Base-by-base conservation (phyloP, 2,329 filamentous ascomycete genomes). In the Westerdykella ornata region DNA sequence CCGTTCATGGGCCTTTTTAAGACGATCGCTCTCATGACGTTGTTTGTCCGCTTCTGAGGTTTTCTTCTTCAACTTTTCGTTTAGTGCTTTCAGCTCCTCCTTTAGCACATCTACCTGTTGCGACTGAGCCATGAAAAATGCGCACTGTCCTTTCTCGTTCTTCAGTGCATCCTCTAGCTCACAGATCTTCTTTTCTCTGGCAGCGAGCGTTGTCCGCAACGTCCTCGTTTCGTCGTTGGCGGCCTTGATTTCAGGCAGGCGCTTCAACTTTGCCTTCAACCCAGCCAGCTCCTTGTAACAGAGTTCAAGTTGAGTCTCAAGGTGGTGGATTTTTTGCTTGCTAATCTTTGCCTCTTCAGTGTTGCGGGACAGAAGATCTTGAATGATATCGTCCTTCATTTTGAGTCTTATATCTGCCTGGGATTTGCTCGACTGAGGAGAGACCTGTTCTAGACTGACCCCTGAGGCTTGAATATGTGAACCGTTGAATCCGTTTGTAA, bases 31-130 rank as follows among this genome's bases (percentile, higher is more conserved):
- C 9, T 57, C 45, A 12, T 40, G 48, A 3, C 53, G 52, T 15
- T 51, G 46, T 5, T 49, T 49, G 40, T 54, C 50, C 29, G 44
- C 51, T 17, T 49, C 36, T 13, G 43, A 47, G 3, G 36, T 49
- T 35, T 60, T 61, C n/a, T 54, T 46, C 3, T 37, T 42, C 5
- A 60, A 41, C 30, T 52, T 42, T 13, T 7, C 31, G 3, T 33
- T 18, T 6, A 33, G 17, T 13, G 14, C 31, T 3, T 33, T 18
- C 7, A 33, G 17, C 14, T 33, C 31, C 7, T 33, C 14, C 22
- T 11, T 4, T 9, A 9, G 22, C 22, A 26, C 4, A 2, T 2
- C 12, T 26, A 11, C 12, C 7, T 26, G 22, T 26, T 26, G 4
- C 8, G 8, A 11, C 22, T 26, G 22, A 26, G 12, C 22, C 22